Evolutionary conservation across 2,329 filamentous ascomycete species (phyloP), one percentile per base, ranked within the genome.

Genomic region (Penicillium sp.): DNA sequence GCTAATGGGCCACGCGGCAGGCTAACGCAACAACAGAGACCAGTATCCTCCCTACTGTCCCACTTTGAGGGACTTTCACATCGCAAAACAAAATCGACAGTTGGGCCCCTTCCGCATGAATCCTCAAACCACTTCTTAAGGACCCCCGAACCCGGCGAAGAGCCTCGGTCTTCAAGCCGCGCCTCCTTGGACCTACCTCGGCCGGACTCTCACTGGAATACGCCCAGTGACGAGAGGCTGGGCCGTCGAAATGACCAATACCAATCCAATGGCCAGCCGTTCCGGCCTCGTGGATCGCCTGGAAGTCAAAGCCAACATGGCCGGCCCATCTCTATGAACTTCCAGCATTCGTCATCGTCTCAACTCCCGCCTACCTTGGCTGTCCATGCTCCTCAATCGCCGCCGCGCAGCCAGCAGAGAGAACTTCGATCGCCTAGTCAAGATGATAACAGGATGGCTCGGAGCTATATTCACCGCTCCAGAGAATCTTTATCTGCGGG

Each of bases 361-460:
- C 75, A 77, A 55, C 65, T 77, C 13, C 69, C 75, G 11, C 77
- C 78, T 11, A 74, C 72, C 1, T 67, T 79, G 50, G 75, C 74
- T 5, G 70, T 79, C 8, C 75, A 80, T 50, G 79, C 78, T 3
- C 77, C 77, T 8, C 70, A 69, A 39, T 78, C 78, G 44, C 77
- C 77, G 23, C 76, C 78, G 9, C 70, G 72, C 8, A 65, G 62
- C 6, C 52, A 65, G 33, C 68, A 68, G 25, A 52, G 52, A 4
- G 59, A 62, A 4, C 43, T 53, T 45, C 57, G 66, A 14, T 58
- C 64, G 85, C 77, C 86, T 82, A 69, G 79, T 83, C 50, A 82
- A 88, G 14, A 86, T 86, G 69, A 90, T 89, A 65, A 87, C 92
- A 58, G 69, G 29, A 55, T 60, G 49, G 66, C 68, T 53, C 69